Base-by-base conservation (phyloP, 2,329 filamentous ascomycete genomes). In the Penicillium paneum region DNA sequence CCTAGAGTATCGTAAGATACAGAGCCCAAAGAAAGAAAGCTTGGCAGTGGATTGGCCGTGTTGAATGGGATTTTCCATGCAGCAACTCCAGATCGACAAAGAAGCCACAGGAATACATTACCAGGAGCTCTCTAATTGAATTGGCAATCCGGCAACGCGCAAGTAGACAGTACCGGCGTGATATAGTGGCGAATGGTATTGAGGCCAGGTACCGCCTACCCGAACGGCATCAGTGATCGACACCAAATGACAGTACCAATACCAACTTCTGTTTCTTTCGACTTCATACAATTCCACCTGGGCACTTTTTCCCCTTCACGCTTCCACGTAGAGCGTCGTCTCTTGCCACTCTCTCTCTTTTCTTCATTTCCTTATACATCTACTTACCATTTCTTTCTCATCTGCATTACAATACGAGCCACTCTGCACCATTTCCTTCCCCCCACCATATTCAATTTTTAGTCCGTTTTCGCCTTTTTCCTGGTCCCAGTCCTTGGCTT, bases 401-500 rank as follows among this genome's bases (percentile, higher is more conserved):
- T 49, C 29, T 43, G 26, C 47, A 43, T 43, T 42, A 17, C 8
- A 11, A 19, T 17, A 32, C 28, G 7, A 42, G 11, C 19, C 26
- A 42, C 21, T 24, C 42, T 54, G 46, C 56, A 46, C 31, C 50
- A 54, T 59, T 59, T 47, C 43, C 29, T 48, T 56, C 59, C 55
- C 62, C 63, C 55, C 60, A 19, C 17, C 36, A 41, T 17, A 53
- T 61, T 53, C 46, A 52, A 53, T 56, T 41, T 41, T 56, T 55
- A 42, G 55, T 48, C 48, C 61, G 58, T 58, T 56, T 57, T 61
- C 58, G 57, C 56, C 63, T 64, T 64, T 61, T 65, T 71, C 70
- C 71, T 71, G 71, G 73, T 75, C 72, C 73, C 66, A 71, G 72
- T 76, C 72, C 72, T 75, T 75, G 74, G 74, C 74, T 73, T 67